Evolutionary conservation across 768 basidiomycete genomes (phyloP), one percentile per base, ranked within the genome.

Genomic region (Kwoniella pini): DNA sequence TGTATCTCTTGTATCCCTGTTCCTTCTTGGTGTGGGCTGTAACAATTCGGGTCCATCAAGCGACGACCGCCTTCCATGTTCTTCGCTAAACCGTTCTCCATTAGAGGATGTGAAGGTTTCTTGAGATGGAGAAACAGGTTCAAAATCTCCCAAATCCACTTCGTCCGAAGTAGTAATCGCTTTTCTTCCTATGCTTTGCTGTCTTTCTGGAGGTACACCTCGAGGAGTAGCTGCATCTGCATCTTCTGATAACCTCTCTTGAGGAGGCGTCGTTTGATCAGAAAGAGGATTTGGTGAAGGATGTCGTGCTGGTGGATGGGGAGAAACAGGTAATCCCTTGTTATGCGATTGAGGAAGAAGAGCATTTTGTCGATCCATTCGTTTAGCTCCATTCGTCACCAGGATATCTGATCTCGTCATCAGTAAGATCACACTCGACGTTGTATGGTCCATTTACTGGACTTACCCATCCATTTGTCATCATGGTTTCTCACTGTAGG

Each of bases 401-500:
- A 76, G 66, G 5, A 74, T 69, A 44, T 77, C 76, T 75, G 38
- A 7, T 11, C 27, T 39, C 46, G 11, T 40, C 1, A 40, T 21
- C 40, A 42, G 26, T 36, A 7, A 36, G 33, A 7, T 36, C 7
- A 36, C 15, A 15, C 15, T 7, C 7, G 7, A 15, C 33, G 7
- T 7, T 9, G 15, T 36, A 36, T 36, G 33, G 33, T 15, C 15
- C 33, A 15, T n/a, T 10, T 6, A 17, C 1, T 6, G 11, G 36
- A 55, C 74, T 64, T 49, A 77, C 76, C 77, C 62, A 78, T 76
- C 77, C 77, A 78, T 51, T 68, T 71, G 7, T 75, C 73, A 13
- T 70, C 72, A 2, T 68, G 57, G 44, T 55, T 51, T 27, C 51
- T 36, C 49, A 22, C 30, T 38, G 52, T 51, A 11, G 17, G 42